phyloP scores from a whole-genome alignment of 2,329 filamentous ascomycete species.

The Thelonectria olida region DNA sequence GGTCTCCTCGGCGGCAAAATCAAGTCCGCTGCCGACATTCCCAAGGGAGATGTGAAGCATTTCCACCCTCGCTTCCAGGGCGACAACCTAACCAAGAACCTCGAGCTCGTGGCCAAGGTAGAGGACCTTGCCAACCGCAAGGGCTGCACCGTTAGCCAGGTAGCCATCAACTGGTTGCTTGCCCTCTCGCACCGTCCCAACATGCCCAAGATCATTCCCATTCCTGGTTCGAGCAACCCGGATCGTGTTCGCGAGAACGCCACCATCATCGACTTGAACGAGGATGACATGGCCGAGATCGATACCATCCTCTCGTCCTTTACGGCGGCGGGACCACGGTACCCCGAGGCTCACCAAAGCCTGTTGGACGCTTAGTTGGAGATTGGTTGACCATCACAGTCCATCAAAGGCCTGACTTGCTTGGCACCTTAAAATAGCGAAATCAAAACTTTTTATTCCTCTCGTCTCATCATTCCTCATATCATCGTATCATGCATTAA shows the following conservation, averaged over 20 bases:
- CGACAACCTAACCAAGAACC: slow-evolving; percentile 70
- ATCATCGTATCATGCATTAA: slow-evolving; percentile 25
- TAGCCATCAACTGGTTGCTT: slow-evolving; percentile 72
- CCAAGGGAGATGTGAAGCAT: slow-evolving; percentile 57
- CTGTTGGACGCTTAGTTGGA: slow-evolving; percentile 27
- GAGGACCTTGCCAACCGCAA: slow-evolving; percentile 67
- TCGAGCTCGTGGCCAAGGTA: slow-evolving; percentile 67
- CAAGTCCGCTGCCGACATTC: slow-evolving; percentile 63
- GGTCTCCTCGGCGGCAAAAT: slow-evolving; percentile 62
- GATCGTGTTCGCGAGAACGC: slow-evolving; percentile 70
- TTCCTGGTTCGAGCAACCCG: slow-evolving; percentile 69
- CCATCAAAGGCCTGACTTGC: background rate
- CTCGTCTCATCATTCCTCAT: slow-evolving; percentile 21
- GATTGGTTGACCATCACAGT: background rate
- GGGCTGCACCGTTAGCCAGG: slow-evolving; percentile 67
- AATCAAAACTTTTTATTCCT: background rate
- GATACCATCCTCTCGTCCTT: slow-evolving; percentile 59
- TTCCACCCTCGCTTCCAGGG: slow-evolving; percentile 66
- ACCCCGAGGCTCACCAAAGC: slow-evolving; percentile 45
- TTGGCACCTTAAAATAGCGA: background rate
- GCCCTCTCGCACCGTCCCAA: slow-evolving; percentile 59
- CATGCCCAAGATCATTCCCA: slow-evolving; percentile 69
- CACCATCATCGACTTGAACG: slow-evolving; percentile 57
- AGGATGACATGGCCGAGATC: slow-evolving; percentile 61
- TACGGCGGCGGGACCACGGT: slow-evolving; percentile 58